Evolutionary conservation across 2,329 filamentous ascomycete species (phyloP).

Genomic region (Pseudohalonectria lignicola): DNA sequence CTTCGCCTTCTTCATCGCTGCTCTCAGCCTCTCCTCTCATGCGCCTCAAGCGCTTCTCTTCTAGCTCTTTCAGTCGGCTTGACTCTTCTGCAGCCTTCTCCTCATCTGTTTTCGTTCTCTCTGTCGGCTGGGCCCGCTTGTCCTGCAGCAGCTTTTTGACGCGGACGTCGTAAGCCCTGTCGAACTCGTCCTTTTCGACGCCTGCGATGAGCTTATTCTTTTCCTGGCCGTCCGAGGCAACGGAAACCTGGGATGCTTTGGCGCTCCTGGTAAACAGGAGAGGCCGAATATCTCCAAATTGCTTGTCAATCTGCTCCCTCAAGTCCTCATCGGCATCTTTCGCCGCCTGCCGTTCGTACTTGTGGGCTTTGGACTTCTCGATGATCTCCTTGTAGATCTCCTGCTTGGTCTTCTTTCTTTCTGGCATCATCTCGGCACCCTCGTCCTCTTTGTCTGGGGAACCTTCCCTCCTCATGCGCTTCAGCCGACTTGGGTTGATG

Average conservation of each 20-base stretch:
- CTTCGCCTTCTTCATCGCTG: slow-evolving; percentile 35
- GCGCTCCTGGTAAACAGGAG: slow-evolving; percentile 46
- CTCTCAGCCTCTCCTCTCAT: slow-evolving; percentile 76
- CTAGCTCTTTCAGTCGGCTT: slow-evolving; percentile 64
- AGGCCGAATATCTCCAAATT: slow-evolving; percentile 63
- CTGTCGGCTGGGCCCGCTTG: slow-evolving; percentile 71
- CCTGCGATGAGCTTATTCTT: slow-evolving; percentile 27
- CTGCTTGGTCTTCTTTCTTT: slow-evolving; percentile 86
- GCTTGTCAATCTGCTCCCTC: slow-evolving; percentile 73
- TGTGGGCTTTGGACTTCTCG: slow-evolving; percentile 91
- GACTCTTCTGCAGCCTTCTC: slow-evolving; percentile 73
- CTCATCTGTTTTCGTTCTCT: slow-evolving; percentile 85
- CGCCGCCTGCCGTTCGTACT: slow-evolving; percentile 82
- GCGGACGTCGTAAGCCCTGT: slow-evolving; percentile 80
- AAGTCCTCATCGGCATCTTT: slow-evolving; percentile 93
- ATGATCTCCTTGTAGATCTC: slow-evolving; percentile 98
- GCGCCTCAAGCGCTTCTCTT: slow-evolving; percentile 68
- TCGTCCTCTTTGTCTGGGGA: slow-evolving; percentile 33
- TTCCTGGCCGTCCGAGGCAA: slow-evolving; percentile 11
- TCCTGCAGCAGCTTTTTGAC: slow-evolving; percentile 77
- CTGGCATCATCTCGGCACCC: slow-evolving; percentile 48
- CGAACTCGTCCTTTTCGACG: slow-evolving; percentile 57
- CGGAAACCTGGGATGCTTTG: slow-evolving; percentile 18
- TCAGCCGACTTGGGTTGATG: slow-evolving; percentile 41
- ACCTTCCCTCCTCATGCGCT: slow-evolving; percentile 39